These are phyloP conservation scores for Fomitopsis serialis DNA, from an alignment of 768 basidiomycete species.

Conservation along the genomic window DNA sequence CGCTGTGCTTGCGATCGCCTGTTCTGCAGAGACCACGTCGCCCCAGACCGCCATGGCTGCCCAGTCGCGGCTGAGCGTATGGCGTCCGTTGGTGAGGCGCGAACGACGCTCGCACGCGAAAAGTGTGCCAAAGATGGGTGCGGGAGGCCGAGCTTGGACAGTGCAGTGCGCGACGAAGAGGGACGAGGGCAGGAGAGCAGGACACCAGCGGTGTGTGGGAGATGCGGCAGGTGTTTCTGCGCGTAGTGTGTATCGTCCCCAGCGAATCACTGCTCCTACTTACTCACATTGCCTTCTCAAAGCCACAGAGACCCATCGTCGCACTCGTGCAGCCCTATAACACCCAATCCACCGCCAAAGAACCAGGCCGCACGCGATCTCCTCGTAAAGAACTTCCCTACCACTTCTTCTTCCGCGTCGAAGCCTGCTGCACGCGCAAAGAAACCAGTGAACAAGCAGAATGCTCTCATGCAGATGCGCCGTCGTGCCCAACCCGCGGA, in stretches of 20 bases:
- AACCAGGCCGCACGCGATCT: conserved; percentile 47
- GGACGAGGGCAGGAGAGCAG: conserved; percentile 16
- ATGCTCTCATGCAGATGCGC: conserved; percentile 72
- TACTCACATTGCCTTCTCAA: neutral
- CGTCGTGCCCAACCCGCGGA: conserved; percentile 64
- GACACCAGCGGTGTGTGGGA: conserved; percentile 38
- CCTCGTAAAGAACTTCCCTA: conserved; percentile 47
- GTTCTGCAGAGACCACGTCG: conserved; percentile 64
- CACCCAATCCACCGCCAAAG: conserved; percentile 17
- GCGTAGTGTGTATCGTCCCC: conserved; percentile 40
- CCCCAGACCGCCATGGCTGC: conserved; percentile 59
- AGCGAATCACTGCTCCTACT: neutral
- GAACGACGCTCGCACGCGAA: conserved; percentile 27
- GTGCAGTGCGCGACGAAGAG: conserved; percentile 25
- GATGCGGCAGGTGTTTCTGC: conserved; percentile 59
- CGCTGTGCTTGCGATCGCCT: conserved; percentile 51
- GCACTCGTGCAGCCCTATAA: conserved; percentile 43
- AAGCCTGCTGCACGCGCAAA: conserved; percentile 24
- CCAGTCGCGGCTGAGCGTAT: conserved; percentile 13
- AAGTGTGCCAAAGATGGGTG: conserved; percentile 51
- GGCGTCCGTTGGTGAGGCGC: neutral
- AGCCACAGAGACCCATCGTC: conserved; percentile 61
- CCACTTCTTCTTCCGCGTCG: conserved; percentile 8
- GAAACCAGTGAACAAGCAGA: conserved; percentile 49
- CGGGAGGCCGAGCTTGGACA: conserved; percentile 47